phyloP scores from a whole-genome alignment of 2,329 filamentous ascomycete species.

The Aureobasidium sp. region DNA sequence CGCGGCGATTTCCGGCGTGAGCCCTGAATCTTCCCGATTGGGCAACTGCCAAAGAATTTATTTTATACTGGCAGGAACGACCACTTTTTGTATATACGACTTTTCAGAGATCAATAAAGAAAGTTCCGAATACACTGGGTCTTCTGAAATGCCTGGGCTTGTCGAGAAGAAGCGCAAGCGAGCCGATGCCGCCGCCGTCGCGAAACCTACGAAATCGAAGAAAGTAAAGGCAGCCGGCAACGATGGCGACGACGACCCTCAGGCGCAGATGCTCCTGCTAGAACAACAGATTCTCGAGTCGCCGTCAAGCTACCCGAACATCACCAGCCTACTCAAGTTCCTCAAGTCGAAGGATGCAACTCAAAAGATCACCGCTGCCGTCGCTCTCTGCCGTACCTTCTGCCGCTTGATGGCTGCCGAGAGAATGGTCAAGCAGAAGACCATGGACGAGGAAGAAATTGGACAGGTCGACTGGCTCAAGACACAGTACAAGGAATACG shows the following conservation, averaged over 20 bases:
- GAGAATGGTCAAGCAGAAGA: slow-evolving; percentile 57
- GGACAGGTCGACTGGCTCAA: slow-evolving; percentile 74
- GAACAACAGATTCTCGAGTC: slow-evolving; percentile 80
- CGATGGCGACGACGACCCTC: slow-evolving; percentile 41
- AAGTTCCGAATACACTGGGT: neutral
- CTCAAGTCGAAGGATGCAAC: slow-evolving; percentile 45
- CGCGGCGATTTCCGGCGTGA: neutral
- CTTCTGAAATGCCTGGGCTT: slow-evolving; percentile 30
- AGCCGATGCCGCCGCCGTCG: slow-evolving; percentile 19
- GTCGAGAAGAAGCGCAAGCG: slow-evolving; percentile 39
- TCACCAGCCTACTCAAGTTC: slow-evolving; percentile 62
- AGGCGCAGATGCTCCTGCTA: slow-evolving; percentile 63
- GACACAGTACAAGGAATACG: slow-evolving; percentile 64
- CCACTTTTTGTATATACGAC: neutral
- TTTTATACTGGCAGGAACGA: neutral
- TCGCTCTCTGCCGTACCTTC: slow-evolving; percentile 82
- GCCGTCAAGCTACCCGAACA: slow-evolving; percentile 87
- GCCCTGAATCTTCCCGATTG: slow-evolving; percentile 8
- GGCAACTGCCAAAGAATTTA: slow-evolving; percentile 12
- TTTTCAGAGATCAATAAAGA: neutral
- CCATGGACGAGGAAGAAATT: slow-evolving; percentile 62
- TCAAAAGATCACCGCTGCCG: slow-evolving; percentile 56
- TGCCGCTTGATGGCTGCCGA: slow-evolving; percentile 71
- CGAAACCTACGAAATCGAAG: slow-evolving; percentile 31
- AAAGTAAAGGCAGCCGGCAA: slow-evolving; percentile 23